Evolutionary conservation across 106 monocot species (phyloP).

Genomic region (Xerophyta viscosa): DNA sequence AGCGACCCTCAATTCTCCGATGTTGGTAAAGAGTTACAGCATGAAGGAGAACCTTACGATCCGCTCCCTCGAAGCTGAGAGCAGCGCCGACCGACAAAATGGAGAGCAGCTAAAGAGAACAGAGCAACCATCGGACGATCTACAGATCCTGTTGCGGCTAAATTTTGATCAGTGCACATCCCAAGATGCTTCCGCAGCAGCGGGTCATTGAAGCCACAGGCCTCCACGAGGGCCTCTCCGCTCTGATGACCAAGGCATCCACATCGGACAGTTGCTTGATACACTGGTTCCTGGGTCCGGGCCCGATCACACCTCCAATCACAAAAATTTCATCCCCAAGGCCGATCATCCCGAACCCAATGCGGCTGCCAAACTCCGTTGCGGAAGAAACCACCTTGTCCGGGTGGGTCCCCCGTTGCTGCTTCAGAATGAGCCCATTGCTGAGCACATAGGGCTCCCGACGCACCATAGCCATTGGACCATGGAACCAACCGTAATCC

Average conservation of each 20-base stretch:
- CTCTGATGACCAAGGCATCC: conserved; percentile 51
- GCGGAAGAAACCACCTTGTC: conserved; percentile 53
- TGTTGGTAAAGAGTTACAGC: too few relatives aligned
- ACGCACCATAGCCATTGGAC: conserved; percentile 63
- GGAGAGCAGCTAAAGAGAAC: too few relatives aligned
- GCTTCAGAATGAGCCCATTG: conserved; percentile 53
- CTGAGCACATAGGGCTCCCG: conserved; percentile 74
- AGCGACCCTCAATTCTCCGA: too few relatives aligned
- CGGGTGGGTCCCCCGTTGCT: conserved; percentile 16
- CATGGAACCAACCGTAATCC: conserved; percentile 82
- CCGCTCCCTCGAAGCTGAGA: too few relatives aligned
- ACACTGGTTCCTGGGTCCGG: conserved; percentile 75
- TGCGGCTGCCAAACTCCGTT: conserved; percentile 70
- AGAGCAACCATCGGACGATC: too few relatives aligned
- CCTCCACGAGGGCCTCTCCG: conserved; percentile 67
- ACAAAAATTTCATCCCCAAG: conserved; percentile 69
- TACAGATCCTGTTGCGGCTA: too few relatives aligned
- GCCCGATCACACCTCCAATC: conserved; percentile 84
- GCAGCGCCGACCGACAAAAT: too few relatives aligned
- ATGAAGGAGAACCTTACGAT: too few relatives aligned
- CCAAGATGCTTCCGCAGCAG: conserved; percentile 78
- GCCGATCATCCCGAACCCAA: conserved; percentile 91
- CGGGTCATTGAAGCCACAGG: conserved; percentile 60
- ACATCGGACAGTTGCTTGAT: conserved; percentile 81
- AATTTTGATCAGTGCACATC: conserved; percentile 65